A percentile compares a stretch with the other conserved stretches of the same genome.
Evolutionary conservation across 2,329 filamentous ascomycete species (phyloP).

Genomic region (Aspergillus arachidicola): DNA sequence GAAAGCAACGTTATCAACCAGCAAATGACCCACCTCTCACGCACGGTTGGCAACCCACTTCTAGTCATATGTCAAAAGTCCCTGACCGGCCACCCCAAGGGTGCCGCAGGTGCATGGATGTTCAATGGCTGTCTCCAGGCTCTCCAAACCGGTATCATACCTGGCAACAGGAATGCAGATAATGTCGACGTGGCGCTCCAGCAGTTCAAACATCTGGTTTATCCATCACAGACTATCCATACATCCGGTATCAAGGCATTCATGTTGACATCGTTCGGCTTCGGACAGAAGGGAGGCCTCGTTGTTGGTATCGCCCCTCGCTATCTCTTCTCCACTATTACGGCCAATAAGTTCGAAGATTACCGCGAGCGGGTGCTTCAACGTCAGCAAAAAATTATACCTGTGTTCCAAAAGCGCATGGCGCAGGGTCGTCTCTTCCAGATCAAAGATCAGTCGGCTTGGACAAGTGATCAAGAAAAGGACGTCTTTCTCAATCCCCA

Average conservation of each 20-base stretch:
- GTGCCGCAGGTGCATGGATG: conserved; percentile 98
- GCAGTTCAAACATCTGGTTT: conserved; percentile 73
- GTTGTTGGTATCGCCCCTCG: background rate
- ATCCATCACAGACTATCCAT: conserved; percentile 92
- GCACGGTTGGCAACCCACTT: conserved; percentile 93
- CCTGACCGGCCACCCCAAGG: conserved; percentile 95
- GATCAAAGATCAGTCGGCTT: background rate
- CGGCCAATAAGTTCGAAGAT: background rate
- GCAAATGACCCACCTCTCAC: conserved; percentile 90
- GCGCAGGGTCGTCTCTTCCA: background rate
- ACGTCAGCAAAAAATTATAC: background rate
- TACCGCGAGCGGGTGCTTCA: background rate
- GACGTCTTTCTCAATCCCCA: background rate
- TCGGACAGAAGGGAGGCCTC: conserved; percentile 83
- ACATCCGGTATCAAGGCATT: conserved; percentile 98
- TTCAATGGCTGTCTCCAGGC: conserved; percentile 95
- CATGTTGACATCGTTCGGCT: conserved; percentile 97
- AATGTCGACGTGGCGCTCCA: conserved; percentile 68
- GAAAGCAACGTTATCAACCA: conserved; percentile 97
- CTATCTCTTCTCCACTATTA: background rate
- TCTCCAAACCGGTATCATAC: conserved; percentile 85
- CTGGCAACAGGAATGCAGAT: conserved; percentile 94
- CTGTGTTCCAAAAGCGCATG: background rate
- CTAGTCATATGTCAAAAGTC: conserved; percentile 98
- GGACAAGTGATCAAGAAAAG: background rate